Evolutionary conservation across 176 grass and related monocot genomes (phyloP).

Genomic region (Olyra latifolia): DNA sequence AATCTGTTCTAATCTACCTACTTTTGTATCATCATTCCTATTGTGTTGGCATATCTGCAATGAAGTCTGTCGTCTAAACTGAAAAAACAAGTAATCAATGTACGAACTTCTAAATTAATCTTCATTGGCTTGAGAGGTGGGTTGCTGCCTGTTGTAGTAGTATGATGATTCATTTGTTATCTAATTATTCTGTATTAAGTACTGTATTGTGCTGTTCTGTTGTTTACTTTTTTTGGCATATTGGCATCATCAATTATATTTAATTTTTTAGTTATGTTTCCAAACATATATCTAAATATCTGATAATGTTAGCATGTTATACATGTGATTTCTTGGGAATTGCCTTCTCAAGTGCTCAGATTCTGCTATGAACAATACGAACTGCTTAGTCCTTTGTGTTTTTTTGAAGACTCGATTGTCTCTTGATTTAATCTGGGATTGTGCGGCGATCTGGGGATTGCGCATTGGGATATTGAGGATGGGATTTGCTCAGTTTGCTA

Average conservation of each 20-base stretch:
- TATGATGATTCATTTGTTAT: background rate
- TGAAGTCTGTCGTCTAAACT: background rate
- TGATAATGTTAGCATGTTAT: background rate
- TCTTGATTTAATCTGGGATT: constrained; percentile 64
- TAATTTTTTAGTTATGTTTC: background rate
- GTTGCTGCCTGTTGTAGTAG: background rate
- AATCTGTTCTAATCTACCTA: background rate
- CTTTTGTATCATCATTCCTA: background rate
- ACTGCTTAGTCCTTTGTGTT: constrained; percentile 41
- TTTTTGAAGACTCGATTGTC: constrained; percentile 59
- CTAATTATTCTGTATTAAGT: background rate
- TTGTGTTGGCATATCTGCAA: background rate
- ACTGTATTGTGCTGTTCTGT: background rate
- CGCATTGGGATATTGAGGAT: constrained; percentile 73
- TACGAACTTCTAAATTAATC: background rate
- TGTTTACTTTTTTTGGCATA: background rate
- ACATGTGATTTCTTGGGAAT: constrained; percentile 5
- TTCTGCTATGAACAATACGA: constrained; percentile 28
- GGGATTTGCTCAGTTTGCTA: constrained; percentile 57
- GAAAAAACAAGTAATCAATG: constrained; percentile 1
- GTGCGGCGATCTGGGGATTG: constrained; percentile 62
- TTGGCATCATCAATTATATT: background rate
- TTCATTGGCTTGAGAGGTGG: background rate
- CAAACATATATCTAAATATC: background rate
- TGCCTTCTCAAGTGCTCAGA: constrained; percentile 18